Evolutionary conservation across 768 basidiomycete species (phyloP), one percentile per base, ranked within the genome.

Genomic region (Holtermanniella nyarrowii): DNA sequence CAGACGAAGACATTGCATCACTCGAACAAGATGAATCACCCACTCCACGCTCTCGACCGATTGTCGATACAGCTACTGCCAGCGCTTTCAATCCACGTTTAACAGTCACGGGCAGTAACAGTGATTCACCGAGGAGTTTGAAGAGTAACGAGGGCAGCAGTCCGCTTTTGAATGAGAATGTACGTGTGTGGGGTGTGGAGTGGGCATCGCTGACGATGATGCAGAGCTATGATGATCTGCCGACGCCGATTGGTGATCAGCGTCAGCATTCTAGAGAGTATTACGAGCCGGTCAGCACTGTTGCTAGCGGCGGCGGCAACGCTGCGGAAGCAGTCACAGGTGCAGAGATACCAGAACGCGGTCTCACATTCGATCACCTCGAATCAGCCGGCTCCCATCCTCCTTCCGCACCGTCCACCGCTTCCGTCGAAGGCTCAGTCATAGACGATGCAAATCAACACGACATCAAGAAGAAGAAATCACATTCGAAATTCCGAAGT

Each of bases 301-400:
- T n/a, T n/a, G n/a, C n/a, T n/a, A n/a, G n/a, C n/a, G n/a, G n/a
- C n/a, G n/a, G n/a, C n/a, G n/a, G n/a, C n/a, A n/a, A n/a, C n/a
- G n/a, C n/a, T n/a, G n/a, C n/a, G 31, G 16, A 7, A 16, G 31
- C 31, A 7, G 31, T 16, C 7, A 37, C 31, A 37, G 16, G 16
- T 16, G 7, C 31, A 7, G 16, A 7, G 31, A 37, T 37, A 16
- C 10, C 10, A 7, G 31, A 37, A 37, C 10, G 31, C 31, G 16
- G 10, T 37, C 31, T 44, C 52, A 40, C 45, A 43, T 3, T 53
- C 52, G 2, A 48, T 53, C 47, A 50, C 44, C 14, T 57, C 56
- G 41, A 26, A 49, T 16, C 31, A 7, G 31, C 31, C 22, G 56
- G 52, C 14, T 21, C 37, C 7, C 48, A 47, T 16, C 53, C 56